Evolutionary conservation across 208 protist species (phyloP).

Genomic region (Angomonas ambiguus): DNA sequence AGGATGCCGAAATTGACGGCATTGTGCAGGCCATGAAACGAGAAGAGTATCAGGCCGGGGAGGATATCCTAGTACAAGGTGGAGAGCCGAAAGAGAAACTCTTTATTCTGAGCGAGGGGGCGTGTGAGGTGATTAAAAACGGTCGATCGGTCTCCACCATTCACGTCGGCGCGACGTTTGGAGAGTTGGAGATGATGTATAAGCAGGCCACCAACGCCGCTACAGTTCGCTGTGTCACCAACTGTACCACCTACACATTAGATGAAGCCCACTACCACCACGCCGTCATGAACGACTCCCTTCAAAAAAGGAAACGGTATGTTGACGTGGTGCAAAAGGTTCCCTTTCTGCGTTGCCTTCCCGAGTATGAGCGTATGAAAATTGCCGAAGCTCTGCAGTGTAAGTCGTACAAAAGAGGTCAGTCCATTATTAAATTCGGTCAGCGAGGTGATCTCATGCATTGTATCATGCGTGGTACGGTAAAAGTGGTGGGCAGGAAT

Average conservation of each 20-base stretch:
- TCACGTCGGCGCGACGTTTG: constrained; percentile 64
- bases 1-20: constrained; percentile 37
- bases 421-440: constrained; percentile 78
- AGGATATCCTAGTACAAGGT: constrained; percentile 71
- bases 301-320: constrained; percentile 70
- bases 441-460: constrained; percentile 63
- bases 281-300: constrained; percentile 55
- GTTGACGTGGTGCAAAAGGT: constrained; percentile 58
- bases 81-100: constrained; percentile 54
- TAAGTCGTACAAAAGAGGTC: constrained; percentile 45
- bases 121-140: constrained; percentile 81
- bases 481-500: constrained; percentile 71
- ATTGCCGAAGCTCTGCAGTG: constrained; percentile 83
- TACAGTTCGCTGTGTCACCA: constrained; percentile 75
- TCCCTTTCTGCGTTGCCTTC: constrained; percentile 66
- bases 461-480: constrained; percentile 75
- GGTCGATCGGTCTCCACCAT: constrained; percentile 55
- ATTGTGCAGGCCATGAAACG: constrained; percentile 56
- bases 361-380: constrained; percentile 80
- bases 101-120: constrained; percentile 73
- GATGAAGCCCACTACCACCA: constrained; percentile 77
- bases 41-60: constrained; percentile 54
- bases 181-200: constrained; percentile 88
- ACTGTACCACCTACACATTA: constrained; percentile 77
- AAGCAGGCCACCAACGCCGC: constrained; percentile 69